Percentiles rank a stretch among this genome's conserved stretches.
These are phyloP conservation scores for Dothistroma septosporum DNA, from an alignment of 2,329 filamentous ascomycete genomes.

Conservation along the genomic window DNA sequence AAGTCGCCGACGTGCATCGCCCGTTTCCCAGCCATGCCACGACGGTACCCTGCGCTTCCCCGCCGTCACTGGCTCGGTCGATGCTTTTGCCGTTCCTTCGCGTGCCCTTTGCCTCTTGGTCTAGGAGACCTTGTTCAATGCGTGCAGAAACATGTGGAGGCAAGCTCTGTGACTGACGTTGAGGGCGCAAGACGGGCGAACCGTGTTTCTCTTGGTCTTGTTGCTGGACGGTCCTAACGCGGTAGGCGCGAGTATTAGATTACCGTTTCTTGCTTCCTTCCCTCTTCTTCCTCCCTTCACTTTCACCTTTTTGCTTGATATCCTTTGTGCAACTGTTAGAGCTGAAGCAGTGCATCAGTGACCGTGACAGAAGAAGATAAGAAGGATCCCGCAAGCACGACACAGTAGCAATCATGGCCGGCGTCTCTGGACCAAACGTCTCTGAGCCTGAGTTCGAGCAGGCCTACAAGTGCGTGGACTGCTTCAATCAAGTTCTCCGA, in stretches of 20 bases:
- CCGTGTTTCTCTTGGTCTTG: neutral
- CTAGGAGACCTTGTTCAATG: neutral
- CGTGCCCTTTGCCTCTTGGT: neutral
- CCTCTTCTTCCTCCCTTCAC: neutral
- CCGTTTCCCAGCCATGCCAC: no score
- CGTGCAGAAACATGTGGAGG: neutral
- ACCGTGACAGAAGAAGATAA: neutral
- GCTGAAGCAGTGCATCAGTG: neutral
- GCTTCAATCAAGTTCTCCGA: no score
- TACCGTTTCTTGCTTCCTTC: neutral
- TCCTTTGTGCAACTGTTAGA: neutral
- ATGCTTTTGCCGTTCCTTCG: neutral
- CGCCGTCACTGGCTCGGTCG: neutral
- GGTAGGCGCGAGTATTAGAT: neutral
- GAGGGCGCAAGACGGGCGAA: neutral
- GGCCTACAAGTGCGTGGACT: slow-evolving; percentile 88
- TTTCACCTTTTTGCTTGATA: neutral
- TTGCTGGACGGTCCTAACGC: neutral
- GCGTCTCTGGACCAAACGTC: slow-evolving; percentile 52
- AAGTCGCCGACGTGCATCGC: neutral
- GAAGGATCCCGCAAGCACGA: neutral
- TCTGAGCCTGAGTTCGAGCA: slow-evolving; percentile 97
- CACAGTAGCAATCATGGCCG: slow-evolving; percentile 42
- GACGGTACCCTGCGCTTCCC: no score
- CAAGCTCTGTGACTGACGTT: neutral